Base-by-base conservation (phyloP, 2,329 filamentous ascomycete species). In the Westerdykella ornata region DNA sequence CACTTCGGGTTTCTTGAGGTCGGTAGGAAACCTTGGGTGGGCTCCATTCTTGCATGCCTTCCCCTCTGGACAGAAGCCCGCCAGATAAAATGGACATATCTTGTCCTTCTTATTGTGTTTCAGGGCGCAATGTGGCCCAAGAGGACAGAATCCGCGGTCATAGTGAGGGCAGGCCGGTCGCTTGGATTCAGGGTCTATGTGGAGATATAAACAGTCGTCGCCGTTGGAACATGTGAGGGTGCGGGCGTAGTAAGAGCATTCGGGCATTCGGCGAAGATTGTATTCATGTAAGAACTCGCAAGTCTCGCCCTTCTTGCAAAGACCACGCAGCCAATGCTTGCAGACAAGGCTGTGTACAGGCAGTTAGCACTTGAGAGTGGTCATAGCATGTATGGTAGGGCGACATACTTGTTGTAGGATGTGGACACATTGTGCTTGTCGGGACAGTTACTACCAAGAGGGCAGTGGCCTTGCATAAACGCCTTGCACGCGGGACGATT, bases 281-380 rank as follows among this genome's bases (percentile, higher is more conserved):
- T 96, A 98, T 70, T 97, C 92, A 75, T 98, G 92, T 37, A 97
- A 75, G 60, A 97, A 98, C 72, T 98, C 92, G 80, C 92, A 98
- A 53, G 82, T 80, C 62, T 96, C 84, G 57, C 90, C 92, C 70
- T 97, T 97, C 65, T 98, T 98, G 75, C 92, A 98, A 15, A 98
- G 80, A 0, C 89, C 90, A 51, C 94, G 86, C 60, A 97, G 81
- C 82, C 92, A 97, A 75, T 97, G 92, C 72, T 98, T 98, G 80
- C 92, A 98, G 46, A 98, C 90, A 13, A 97, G 80, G 38, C 72
- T 78, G 46, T 13, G 58, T 7, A 15, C 4, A 35, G 18, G 3
- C 14, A n/a, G 38, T 40, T 19, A 40, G 38, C 32, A 16, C 14
- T 26, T 26, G 22, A 30, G 31, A 8, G 19, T 11, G 20, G 7